Evolutionary conservation across 331 rosid species (phyloP), one percentile per base, ranked within the genome.

Genomic region (Acacia concinna): DNA sequence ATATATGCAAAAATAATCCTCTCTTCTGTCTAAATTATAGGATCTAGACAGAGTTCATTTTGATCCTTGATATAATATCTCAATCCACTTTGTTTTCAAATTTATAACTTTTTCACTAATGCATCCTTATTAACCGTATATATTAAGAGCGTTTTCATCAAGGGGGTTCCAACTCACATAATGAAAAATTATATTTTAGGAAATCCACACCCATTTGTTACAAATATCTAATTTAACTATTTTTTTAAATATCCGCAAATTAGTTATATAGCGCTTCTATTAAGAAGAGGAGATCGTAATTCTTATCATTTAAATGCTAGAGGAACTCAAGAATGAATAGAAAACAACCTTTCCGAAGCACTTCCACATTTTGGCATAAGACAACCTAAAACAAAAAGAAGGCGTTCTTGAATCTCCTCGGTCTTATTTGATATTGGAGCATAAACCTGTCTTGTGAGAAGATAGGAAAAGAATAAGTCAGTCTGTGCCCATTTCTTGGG

Each of bases 341-440:
- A 44, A 23, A 67, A 54, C 32, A 21, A 91, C 96, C 96, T 86
- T 17, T 67, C 85, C 63, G 90, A 80, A 81, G 72, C 30, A 77
- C 79, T 81, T 77, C 87, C 89, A 37, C 97, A 94, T 28, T 86
- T 68, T 49, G 86, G 88, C 32, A 74, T 78, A 47, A 87, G 69
- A 49, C 98, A 94, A 52, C 91, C 97, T 56, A 94, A 85, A 69
- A 94, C n/a, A 78, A 79, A 84, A 64, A 94, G 88, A 51, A 79
- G 18, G 40, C 98, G 98, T 44, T 90, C 92, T 51, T 88, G 89
- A 84, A 87, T 73, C 37, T 41, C 21, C 44, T 38, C 28, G 35
- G 34, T 47, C 41, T 71, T 52, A 46, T 41, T 75, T 57, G 93
- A 83, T n/a, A 88, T 72, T 12, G 98, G 98, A 77, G 97, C 96